Base-by-base conservation (phyloP, 768 basidiomycete species). In the Tylopilus vinaceipallidus region DNA sequence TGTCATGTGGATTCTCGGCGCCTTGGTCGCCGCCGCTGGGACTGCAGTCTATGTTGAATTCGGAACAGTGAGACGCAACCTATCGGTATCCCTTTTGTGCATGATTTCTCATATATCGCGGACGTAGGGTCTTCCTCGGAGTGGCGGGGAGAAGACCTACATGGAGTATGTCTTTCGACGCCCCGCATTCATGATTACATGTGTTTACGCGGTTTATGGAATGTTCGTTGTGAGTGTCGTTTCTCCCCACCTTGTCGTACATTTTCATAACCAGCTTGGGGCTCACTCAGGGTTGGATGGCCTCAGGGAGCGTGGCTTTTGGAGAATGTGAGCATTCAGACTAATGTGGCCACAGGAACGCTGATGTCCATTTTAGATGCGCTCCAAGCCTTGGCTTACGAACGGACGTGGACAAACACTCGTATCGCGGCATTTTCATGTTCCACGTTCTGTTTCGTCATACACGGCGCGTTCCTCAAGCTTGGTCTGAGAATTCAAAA, bases 71-170 rank as follows among this genome's bases (percentile, higher is more conserved):
- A 53, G 74, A 42, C 24, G 5, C 16, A 53, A 26, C 46, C 27
- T 44, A 3, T 27, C 8, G 9, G n/a, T 11, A 24, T 12, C n/a
- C 27, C 27, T 6, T 29, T 29, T 12, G 27, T 29, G 27, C 6
- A 36, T 10, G 3, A 19, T 26, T 17, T 3, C 16, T 30, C 35
- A 47, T 35, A 8, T 17, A 23, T 2, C 48, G 6, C 2, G 24
- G n/a, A 1, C 17, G 7, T 42, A 87, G 83, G 84, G 80, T 17
- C 71, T 89, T 2, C 87, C 87, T 2, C 72, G 80, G 3, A 88
- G 75, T 47, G 87, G 87, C 1, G 87, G 83, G 2, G 86, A 88
- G 71, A 88, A 88, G 69, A 85, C 82, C 44, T 89, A 88, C 57
- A 66, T 89, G 32, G 84, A 87, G 53, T 86, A 75, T 60, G 77